Base-by-base conservation (phyloP, 2,329 filamentous ascomycete species). In the Pleoardoris graminearum region DNA sequence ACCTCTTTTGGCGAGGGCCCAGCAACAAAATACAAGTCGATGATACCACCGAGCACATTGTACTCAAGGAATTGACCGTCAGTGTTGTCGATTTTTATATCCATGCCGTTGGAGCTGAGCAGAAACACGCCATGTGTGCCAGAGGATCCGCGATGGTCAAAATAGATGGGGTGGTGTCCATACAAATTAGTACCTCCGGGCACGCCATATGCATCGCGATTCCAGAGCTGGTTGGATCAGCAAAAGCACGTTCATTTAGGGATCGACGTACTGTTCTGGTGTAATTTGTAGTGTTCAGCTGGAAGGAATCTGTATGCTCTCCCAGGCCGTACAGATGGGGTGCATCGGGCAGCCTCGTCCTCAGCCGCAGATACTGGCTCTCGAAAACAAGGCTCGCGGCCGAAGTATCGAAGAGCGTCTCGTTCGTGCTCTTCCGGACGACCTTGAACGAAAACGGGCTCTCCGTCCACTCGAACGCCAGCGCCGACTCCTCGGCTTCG, bases 301-400 rank as follows among this genome's bases (percentile, higher is more conserved):
- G 80, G 63, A 90, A 84, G 1, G 83, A 77, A 63, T 91, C 88
- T 0, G 84, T 86, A 61, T 90, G 86, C 72, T 92, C 89, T 36
- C 89, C 90, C 5, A 93, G 79, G 0, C 90, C 89, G 65, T 93
- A 93, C 3, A 94, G 75, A 61, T 87, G 82, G 0, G 89, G 87
- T 38, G 83, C 77, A 1, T 82, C 72, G 0, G 90, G 88, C 11
- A 93, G 78, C 53, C 78, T 81, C 0, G 89, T 92, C 44, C 87
- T 81, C 50, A 93, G 77, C 14, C 86, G 83, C 22, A 93, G 73
- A 62, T 90, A 93, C 70, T 93, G 89, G 2, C 82, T 83, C 73
- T 93, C 86, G 60, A 91, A 94, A 25, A 93, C 77, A 2, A 93
- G 76, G 14, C 78, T 78, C 2, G 84, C 82, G 1, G 82, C 87